A percentile compares a stretch with the other conserved stretches of the same genome.
Conservation (phyloP, 2,329 filamentous ascomycete species). For the Macrophomina phaseolina region DNA sequence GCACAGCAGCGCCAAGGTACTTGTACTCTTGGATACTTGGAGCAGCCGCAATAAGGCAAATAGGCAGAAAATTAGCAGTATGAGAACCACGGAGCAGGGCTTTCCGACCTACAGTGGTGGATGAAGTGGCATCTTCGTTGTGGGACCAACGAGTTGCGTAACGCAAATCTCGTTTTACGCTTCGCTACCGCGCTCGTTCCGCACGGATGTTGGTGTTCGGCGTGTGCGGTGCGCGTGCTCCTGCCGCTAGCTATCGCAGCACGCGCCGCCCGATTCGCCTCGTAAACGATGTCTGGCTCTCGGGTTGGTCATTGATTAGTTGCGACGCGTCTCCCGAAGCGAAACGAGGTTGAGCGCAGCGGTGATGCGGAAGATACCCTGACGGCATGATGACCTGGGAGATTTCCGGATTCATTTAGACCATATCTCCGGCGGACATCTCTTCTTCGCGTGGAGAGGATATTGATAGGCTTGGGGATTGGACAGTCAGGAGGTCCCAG, state of each 20-base stretch:
- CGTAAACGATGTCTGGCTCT: neutral
- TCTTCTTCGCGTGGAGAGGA: neutral
- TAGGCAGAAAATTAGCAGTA: constrained; percentile 6
- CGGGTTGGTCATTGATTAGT: neutral
- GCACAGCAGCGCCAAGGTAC: neutral
- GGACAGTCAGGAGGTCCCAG: neutral
- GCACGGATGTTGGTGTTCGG: constrained; percentile 4
- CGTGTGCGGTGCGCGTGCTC: neutral
- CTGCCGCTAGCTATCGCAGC: neutral
- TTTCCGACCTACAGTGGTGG: neutral
- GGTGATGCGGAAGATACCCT: neutral
- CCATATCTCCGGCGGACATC: neutral
- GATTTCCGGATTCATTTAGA: neutral
- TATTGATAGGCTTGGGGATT: neutral
- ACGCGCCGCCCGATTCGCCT: neutral
- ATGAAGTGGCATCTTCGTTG: neutral
- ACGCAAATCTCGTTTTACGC: constrained; percentile 4
- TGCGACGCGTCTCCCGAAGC: neutral
- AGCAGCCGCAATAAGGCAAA: constrained; percentile 6
- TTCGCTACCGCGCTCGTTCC: constrained; percentile 12
- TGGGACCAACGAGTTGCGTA: neutral
- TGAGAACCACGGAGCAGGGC: neutral
- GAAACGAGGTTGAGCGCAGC: constrained; percentile 8
- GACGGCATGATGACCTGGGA: neutral
- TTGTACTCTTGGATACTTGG: neutral